Evolutionary conservation across 2,329 filamentous ascomycete species (phyloP).

Genomic region (Ascocoryne sarcoides): DNA sequence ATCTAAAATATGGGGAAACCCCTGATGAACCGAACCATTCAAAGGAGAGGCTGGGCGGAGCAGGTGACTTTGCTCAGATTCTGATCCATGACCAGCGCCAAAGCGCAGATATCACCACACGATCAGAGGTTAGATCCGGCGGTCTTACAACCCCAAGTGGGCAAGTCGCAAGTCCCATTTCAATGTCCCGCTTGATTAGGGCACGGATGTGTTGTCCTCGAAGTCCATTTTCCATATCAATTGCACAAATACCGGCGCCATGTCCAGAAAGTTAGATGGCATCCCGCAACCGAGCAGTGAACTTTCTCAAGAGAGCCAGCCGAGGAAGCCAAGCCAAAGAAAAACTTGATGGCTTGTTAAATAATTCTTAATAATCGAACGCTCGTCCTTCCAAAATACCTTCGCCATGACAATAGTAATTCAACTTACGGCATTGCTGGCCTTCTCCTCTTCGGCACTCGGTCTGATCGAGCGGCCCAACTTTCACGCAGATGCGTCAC

Average conservation of each 20-base stretch:
- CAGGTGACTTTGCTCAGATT: background rate
- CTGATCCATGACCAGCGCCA: background rate
- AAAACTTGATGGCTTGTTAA: background rate
- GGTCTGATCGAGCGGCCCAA: constrained; percentile 3
- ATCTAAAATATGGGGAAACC: background rate
- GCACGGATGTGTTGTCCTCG: background rate
- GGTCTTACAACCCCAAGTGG: background rate
- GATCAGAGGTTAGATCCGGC: background rate
- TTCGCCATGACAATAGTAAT: background rate
- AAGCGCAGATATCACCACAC: background rate
- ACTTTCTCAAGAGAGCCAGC: background rate
- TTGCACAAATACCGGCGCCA: background rate
- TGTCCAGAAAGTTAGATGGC: background rate
- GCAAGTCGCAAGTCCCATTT: background rate
- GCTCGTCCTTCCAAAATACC: background rate
- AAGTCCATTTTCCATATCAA: background rate
- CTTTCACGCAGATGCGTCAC: constrained; percentile 8
- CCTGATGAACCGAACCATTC: background rate
- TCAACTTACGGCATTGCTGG: background rate
- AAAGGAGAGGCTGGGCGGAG: background rate
- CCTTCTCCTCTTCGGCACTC: background rate
- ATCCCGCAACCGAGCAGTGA: background rate
- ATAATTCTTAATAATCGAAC: background rate
- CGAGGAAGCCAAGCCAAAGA: background rate
- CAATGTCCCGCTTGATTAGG: background rate